Base-by-base conservation (phyloP, 495 filamentous ascomycete species). In the Podospora australis region DNA sequence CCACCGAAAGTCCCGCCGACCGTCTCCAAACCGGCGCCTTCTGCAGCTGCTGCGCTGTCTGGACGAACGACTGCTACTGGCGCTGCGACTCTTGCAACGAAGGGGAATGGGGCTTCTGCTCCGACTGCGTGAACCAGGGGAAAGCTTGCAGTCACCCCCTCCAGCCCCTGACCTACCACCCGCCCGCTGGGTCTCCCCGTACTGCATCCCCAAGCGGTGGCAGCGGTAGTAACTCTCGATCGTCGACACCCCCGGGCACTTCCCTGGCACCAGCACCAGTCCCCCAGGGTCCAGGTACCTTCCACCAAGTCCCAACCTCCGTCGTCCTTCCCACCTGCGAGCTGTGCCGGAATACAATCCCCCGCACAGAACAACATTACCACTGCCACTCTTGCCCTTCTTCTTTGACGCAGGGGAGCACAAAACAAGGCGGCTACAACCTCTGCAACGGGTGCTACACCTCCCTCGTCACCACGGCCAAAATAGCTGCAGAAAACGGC, bases 41-140 rank as follows among this genome's bases (percentile, higher is more conserved):
- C 63, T 96, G 90, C 66, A 76, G 79, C 21, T 74, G 77, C 32
- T 96, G 90, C 57, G 65, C 71, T n/a, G 71, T 76, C 0, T 81
- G 77, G 63, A 72, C 87, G 0, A 88, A 92, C 50, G 75, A 82
- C 19, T 87, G 84, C 60, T 89, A 83, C 60, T 96, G 88, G 89
- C 78, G 83, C 49, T 96, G 90, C 63, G 78, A 79, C 46, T 54
- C 71, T 29, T 96, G 90, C 66, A 94, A 95, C 56, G 83, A 90
- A 45, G 89, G 86, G 21, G 88, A 90, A 57, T 96, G 89, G 90
- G 90, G 90, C 1, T 95, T 87, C 57, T 96, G 90, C 67, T 83
- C 84, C 50, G 59, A 66, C 47, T 96, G 90, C 58, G 87, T 95
- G 22, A 87, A 87, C 38, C 79, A 80, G 63, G 86, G 82, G 10